These are phyloP conservation scores for Sarocladium brachiariae DNA, from an alignment of 2,329 filamentous ascomycete genomes.

Conservation along the genomic window DNA sequence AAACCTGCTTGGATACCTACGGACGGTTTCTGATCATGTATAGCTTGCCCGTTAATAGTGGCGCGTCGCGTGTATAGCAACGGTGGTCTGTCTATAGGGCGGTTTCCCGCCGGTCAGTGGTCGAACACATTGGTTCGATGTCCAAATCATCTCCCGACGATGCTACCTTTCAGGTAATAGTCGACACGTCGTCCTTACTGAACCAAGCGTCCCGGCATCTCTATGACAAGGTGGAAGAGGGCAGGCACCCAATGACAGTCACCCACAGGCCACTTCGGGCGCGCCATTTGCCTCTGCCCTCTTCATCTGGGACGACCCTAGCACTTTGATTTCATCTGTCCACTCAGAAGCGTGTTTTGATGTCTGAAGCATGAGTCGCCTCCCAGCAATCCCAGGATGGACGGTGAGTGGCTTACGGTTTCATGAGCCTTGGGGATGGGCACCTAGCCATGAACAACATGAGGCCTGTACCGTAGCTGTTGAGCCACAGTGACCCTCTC, in stretches of 20 bases:
- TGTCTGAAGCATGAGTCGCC: not conserved
- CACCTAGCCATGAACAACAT: constrained; percentile 2
- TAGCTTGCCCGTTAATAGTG: not conserved
- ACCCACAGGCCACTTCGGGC: not conserved
- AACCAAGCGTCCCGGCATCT: constrained; percentile 2
- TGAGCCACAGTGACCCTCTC: constrained; percentile 3
- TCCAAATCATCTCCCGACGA: constrained; percentile 6
- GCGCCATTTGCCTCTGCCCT: not conserved
- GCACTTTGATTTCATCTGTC: not conserved
- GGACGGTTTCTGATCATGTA: not conserved
- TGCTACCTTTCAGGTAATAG: constrained; percentile 9
- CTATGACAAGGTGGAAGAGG: not conserved
- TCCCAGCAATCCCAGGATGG: not conserved
- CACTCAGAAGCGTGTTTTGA: not conserved
- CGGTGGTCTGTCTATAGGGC: not conserved
- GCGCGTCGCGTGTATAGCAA: not conserved
- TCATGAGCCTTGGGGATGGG: constrained; percentile 7
- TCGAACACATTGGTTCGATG: not conserved
- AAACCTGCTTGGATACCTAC: too few relatives aligned
- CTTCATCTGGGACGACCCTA: constrained; percentile 1
- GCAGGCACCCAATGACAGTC: not conserved
- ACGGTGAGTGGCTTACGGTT: constrained; percentile 7
- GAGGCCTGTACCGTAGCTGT: not conserved
- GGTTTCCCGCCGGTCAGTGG: not conserved
- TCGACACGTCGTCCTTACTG: not conserved